These are phyloP conservation scores for Eustoma russellianum DNA, from an alignment of 257 asterid species.

Conservation along the genomic window DNA sequence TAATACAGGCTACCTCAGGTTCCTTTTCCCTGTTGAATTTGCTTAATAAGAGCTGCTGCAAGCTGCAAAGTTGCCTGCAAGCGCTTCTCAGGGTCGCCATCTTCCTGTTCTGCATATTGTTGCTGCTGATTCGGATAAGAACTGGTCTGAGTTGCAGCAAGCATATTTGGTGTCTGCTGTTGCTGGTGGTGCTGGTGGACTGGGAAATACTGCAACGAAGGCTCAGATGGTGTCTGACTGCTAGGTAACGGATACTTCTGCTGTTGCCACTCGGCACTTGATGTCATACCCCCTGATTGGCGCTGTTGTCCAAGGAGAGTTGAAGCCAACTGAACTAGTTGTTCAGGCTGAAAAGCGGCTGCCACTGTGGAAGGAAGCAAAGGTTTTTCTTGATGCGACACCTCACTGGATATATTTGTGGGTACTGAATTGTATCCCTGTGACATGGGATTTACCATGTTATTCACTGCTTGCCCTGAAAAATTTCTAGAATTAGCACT, in stretches of 20 bases:
- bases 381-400: constrained; percentile 30
- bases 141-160: constrained; percentile 27
- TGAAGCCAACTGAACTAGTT: constrained; percentile 64
- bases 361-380: constrained; percentile 29
- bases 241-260: constrained; percentile 34
- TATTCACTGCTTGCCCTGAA: constrained; percentile 20
- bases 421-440: constrained; percentile 26
- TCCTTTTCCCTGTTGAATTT: constrained; percentile 83
- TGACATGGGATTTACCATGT: constrained; percentile 14
- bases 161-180: constrained; percentile 21
- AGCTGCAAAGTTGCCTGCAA: constrained; percentile 86
- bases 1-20: constrained; percentile 14
- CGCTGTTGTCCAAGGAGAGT: constrained; percentile 70
- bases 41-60: constrained; percentile 92
- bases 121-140: constrained; percentile 32
- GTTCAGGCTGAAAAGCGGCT: constrained; percentile 45
- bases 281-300: constrained; percentile 23
- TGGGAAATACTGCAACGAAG: constrained; percentile 40
- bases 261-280: constrained; percentile 19
- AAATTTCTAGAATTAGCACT: constrained; percentile 17
- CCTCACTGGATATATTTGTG: constrained; percentile 23
- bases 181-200: constrained; percentile 35
- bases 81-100: constrained; percentile 70
- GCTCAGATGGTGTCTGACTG: constrained; percentile 34
- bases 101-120: constrained; percentile 41